Evolutionary conservation across 441 rosid genomes (phyloP), one percentile per base, ranked within the genome.

Genomic region (Isatis lusitanica): DNA sequence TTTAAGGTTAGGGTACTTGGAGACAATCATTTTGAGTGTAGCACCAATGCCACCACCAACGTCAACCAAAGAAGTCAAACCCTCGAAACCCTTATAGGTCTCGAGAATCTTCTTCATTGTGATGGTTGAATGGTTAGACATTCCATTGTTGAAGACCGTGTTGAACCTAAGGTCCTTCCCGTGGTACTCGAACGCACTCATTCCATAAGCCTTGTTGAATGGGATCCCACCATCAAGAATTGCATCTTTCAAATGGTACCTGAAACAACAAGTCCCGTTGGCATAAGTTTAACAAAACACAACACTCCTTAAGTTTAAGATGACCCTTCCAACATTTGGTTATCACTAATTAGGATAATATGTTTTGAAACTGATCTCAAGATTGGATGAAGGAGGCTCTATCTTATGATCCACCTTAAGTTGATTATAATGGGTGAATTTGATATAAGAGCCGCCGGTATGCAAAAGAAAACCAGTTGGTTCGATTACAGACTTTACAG

Each of bases 41-140:
- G 88, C 88, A 33, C 98, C 96, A 10, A 78, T 85, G 59, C 98
- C 94, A 51, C 98, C 96, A n/a, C 97, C 97, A 15, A 93, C 93
- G 51, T 93, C 96, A n/a, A 89, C 96, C 64, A 88, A 48, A 6
- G 82, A 79, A 10, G 78, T 63, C 18, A 89, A 75, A 0, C 90
- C 86, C 55, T 82, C 81, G 3, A 93, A 93, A 52, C 97, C 97
- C 57, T 79, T 84, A 71, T 91, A 93, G 58, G 74, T 82, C 48
- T 85, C 88, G 30, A 93, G 85, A 57, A 88, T 57, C 38, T 87
- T 88, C 80, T 83, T 86, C 91, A 88, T 90, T 75, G 83, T 81
- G 56, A 90, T 82, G 59, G 90, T 85, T 3, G 97, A 89, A 74
- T 86, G 86, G 17, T 85, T 83, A 16, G 91, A 85, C 95, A 93